phyloP scores from a whole-genome alignment of 108 stramenopile genomes.

The Chaetoceros tenuissimus region DNA sequence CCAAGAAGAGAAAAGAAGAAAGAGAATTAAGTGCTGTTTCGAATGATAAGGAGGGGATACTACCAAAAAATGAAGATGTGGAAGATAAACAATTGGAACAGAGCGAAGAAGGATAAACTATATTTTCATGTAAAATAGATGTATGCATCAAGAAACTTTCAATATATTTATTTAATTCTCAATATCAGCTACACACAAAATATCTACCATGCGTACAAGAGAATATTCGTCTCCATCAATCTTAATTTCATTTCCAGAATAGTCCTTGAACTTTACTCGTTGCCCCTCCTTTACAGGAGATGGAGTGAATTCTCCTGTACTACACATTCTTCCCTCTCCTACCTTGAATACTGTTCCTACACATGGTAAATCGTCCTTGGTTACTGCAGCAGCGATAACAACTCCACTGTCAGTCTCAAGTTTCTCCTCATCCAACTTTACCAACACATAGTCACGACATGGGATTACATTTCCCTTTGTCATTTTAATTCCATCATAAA shows the following conservation, averaged over 20 bases:
- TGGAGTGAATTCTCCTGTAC: slow-evolving; percentile 63
- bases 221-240: slow-evolving; percentile 82
- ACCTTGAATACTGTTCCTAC: slow-evolving; percentile 88
- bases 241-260: slow-evolving; percentile 88
- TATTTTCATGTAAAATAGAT: too few species aligned
- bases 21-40: neutral
- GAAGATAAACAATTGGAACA: neutral
- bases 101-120: neutral
- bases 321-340: slow-evolving; percentile 85
- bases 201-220: slow-evolving; percentile 86
- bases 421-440: slow-evolving; percentile 56
- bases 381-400: slow-evolving; percentile 74
- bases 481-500: slow-evolving; percentile 80
- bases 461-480: slow-evolving; percentile 73
- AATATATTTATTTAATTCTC: slow-evolving; percentile 9
- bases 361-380: slow-evolving; percentile 60
- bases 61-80: neutral
- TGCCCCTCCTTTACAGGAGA: slow-evolving; percentile 77
- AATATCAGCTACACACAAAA: slow-evolving; percentile 44
- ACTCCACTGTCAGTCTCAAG: slow-evolving; percentile 75
- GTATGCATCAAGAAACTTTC: too few species aligned
- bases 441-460: slow-evolving; percentile 85
- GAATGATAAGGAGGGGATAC: too few species aligned
- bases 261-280: slow-evolving; percentile 89
- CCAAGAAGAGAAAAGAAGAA: slow-evolving; percentile 5